These are phyloP conservation scores for Echium plantagineum DNA, from an alignment of 257 asterid genomes.

Conservation along the genomic window DNA sequence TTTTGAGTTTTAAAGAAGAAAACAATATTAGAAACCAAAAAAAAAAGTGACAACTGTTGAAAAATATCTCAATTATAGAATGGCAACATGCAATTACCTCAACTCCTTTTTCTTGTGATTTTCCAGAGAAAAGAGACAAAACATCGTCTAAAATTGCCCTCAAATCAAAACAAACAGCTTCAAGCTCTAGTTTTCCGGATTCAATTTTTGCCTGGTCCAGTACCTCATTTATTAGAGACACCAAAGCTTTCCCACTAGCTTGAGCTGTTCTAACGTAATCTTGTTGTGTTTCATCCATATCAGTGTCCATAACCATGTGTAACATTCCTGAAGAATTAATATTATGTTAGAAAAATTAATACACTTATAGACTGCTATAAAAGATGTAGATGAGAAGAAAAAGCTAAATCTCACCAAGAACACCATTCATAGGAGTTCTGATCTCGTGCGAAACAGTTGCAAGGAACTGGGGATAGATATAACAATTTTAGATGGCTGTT, in stretches of 20 bases:
- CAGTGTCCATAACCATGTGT: conserved; percentile 95
- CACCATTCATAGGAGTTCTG: conserved; percentile 99
- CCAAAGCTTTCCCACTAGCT: conserved; percentile 96
- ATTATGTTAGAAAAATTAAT: conserved; percentile 6
- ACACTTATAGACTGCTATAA: not conserved
- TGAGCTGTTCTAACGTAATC: conserved; percentile 94
- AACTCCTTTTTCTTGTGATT: conserved; percentile 73
- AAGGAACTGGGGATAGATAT: conserved; percentile 63
- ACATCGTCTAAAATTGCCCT: conserved; percentile 40
- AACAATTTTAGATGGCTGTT: conserved; percentile 6
- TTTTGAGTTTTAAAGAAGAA: not conserved
- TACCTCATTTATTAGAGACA: conserved; percentile 92
- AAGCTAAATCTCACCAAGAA: conserved; percentile 58
- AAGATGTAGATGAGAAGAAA: conserved; percentile 4
- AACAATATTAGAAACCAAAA: not conserved
- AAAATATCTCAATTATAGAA: conserved; percentile 18
- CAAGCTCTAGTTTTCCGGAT: conserved; percentile 97
- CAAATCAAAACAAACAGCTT: conserved; percentile 40
- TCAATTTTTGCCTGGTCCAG: conserved; percentile 98
- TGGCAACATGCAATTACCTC: conserved; percentile 46
- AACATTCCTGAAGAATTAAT: conserved; percentile 60
- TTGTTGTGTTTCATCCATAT: conserved; percentile 85
- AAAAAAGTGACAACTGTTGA: conserved; percentile 22
- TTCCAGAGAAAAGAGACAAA: conserved; percentile 68
- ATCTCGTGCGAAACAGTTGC: conserved; percentile 99